Evolutionary conservation across 352 stramenopile species (phyloP).

Genomic region (Pythium aquatile): DNA sequence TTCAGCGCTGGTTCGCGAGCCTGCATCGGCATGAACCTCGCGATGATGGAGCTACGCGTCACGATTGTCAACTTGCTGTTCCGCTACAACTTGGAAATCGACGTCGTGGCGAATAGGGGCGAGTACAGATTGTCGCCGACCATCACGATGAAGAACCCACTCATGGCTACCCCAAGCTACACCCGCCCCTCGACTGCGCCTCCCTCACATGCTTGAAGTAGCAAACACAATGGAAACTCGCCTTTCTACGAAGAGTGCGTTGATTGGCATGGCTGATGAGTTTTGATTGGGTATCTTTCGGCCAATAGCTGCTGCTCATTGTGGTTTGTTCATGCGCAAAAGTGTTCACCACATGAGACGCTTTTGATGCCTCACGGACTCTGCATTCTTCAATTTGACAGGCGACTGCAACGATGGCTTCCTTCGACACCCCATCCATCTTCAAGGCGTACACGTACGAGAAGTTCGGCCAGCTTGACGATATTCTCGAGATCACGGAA

Average conservation of each 20-base stretch:
- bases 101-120: neutral
- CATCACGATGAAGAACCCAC: neutral
- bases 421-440: neutral
- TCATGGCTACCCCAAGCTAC: neutral
- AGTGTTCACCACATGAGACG: neutral
- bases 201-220: too few species aligned
- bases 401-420: neutral
- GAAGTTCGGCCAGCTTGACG: slow-evolving; percentile 11
- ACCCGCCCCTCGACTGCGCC: too few species aligned
- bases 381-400: neutral
- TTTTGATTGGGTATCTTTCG: neutral
- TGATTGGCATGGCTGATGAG: neutral
- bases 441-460: slow-evolving; percentile 21
- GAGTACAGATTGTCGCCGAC: neutral
- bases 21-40: neutral
- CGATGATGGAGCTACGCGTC: neutral
- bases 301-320: neutral
- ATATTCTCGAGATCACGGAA: slow-evolving; percentile 12
- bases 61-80: neutral
- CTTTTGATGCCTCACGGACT: neutral
- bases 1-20: neutral
- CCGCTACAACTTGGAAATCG: neutral
- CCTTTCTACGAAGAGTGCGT: neutral
- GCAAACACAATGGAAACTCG: too few species aligned
- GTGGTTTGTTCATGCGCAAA: neutral